phyloP scores from a whole-genome alignment of 176 grass and related monocot species.

The Hyparrhenia diplandra region DNA sequence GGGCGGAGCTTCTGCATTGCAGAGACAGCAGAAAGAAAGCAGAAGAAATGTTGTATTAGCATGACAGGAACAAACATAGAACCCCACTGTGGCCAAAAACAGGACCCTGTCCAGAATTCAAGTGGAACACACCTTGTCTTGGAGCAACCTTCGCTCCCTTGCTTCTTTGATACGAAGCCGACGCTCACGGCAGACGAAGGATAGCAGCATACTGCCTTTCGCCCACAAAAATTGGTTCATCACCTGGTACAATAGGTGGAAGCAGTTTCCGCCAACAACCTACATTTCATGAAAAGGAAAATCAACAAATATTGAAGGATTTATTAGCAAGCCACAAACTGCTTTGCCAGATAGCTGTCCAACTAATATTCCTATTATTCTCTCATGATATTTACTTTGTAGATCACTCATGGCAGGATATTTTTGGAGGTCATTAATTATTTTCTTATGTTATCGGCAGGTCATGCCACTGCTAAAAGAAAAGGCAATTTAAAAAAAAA shows the following conservation, averaged over 20 bases:
- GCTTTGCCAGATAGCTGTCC: conserved; percentile 1
- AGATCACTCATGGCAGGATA: not conserved
- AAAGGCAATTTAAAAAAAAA: not conserved
- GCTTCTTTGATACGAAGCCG: conserved; percentile 40
- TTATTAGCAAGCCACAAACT: not conserved
- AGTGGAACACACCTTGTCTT: conserved; percentile 40
- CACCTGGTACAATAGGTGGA: conserved; percentile 28
- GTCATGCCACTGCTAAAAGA: not conserved
- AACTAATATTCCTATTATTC: not conserved
- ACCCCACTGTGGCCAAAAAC: not conserved
- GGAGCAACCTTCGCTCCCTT: conserved; percentile 10
- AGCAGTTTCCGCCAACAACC: conserved; percentile 37
- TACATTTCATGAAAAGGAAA: conserved; percentile 24
- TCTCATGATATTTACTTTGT: not conserved
- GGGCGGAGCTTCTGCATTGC: conserved; percentile 15
- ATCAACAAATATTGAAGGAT: not conserved
- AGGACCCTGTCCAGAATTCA: not conserved
- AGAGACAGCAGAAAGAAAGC: not conserved
- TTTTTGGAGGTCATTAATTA: not conserved
- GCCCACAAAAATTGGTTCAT: conserved; percentile 45
- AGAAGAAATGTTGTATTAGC: not conserved
- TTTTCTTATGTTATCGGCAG: not conserved
- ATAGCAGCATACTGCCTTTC: conserved; percentile 60
- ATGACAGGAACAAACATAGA: not conserved
- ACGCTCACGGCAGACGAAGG: conserved; percentile 30